Conservation (phyloP, 768 basidiomycete species). For the Suillus occidentalis region DNA sequence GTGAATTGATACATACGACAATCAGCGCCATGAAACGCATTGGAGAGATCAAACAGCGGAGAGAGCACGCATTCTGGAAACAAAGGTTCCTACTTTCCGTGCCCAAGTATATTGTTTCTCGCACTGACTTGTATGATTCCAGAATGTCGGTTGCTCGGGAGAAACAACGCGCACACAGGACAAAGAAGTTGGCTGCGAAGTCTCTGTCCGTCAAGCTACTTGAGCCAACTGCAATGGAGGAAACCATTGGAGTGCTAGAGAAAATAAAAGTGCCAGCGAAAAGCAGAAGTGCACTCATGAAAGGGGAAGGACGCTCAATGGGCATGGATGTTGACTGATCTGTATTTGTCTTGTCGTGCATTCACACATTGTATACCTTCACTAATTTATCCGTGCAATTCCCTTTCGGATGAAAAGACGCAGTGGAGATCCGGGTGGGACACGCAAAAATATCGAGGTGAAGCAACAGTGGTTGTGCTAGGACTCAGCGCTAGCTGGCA, state of each 20-base stretch:
- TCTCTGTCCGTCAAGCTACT: conserved; percentile 60
- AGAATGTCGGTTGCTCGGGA: conserved; percentile 87
- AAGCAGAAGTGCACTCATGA: conserved; percentile 69
- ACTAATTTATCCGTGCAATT: neutral
- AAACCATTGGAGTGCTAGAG: conserved; percentile 57
- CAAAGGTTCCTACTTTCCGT: conserved; percentile 56
- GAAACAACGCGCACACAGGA: conserved; percentile 73
- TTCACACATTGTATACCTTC: neutral
- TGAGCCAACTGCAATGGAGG: conserved; percentile 55
- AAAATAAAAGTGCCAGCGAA: conserved; percentile 76
- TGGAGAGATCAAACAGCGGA: conserved; percentile 84
- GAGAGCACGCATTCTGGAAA: conserved; percentile 97
- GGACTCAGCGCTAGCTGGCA: neutral
- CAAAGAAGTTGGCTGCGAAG: conserved; percentile 58
- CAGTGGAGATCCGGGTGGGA: neutral
- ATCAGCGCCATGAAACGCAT: conserved; percentile 96
- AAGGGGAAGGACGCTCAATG: conserved; percentile 86
- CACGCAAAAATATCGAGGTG: neutral
- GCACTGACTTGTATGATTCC: conserved; percentile 4
- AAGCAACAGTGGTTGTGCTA: neutral
- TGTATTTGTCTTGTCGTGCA: conserved; percentile 2
- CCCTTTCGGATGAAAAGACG: neutral
- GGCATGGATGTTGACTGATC: conserved; percentile 82
- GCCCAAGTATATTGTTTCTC: neutral
- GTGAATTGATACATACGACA: conserved; percentile 89